Percentiles rank a stretch among this genome's conserved stretches.
These are phyloP conservation scores for Geotrichum carabidarum DNA, from an alignment of 1,139 yeast genomes.

Conservation along the genomic window DNA sequence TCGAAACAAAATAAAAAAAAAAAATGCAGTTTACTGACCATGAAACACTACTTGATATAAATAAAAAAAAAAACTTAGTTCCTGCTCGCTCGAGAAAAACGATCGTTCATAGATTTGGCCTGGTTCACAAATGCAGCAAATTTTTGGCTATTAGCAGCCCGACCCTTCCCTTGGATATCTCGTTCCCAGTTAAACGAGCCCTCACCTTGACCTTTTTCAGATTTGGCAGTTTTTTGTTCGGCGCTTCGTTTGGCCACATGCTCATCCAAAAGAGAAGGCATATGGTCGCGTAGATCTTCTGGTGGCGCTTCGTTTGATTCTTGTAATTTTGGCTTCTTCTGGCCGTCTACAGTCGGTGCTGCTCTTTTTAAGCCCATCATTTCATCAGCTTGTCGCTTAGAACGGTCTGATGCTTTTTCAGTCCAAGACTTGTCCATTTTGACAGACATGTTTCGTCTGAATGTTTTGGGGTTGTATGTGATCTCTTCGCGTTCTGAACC, in stretches of 20 bases:
- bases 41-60: background rate
- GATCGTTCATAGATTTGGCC: constrained; percentile 15
- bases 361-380: constrained; percentile 18
- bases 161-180: constrained; percentile 14
- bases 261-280: constrained; percentile 19
- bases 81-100: constrained; percentile 11
- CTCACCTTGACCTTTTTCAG: background rate
- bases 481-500: constrained; percentile 2
- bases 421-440: constrained; percentile 16
- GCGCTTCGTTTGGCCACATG: constrained; percentile 17
- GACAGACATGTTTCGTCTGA: constrained; percentile 13
- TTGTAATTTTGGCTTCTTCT: background rate
- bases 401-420: constrained; percentile 14
- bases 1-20: too few relatives aligned
- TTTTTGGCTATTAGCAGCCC: constrained; percentile 4
- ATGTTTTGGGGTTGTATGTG: constrained; percentile 20
- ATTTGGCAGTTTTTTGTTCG: constrained; percentile 10
- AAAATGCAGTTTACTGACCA: too few relatives aligned
- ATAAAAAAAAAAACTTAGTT: background rate
- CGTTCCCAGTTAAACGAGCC: constrained; percentile 17
- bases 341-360: background rate
- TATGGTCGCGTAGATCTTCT: background rate
- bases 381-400: constrained; percentile 20
- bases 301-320: background rate
- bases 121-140: constrained; percentile 18